These are phyloP conservation scores for Lactarius pseudohatsudake DNA, from an alignment of 768 basidiomycete species.

Conservation along the genomic window DNA sequence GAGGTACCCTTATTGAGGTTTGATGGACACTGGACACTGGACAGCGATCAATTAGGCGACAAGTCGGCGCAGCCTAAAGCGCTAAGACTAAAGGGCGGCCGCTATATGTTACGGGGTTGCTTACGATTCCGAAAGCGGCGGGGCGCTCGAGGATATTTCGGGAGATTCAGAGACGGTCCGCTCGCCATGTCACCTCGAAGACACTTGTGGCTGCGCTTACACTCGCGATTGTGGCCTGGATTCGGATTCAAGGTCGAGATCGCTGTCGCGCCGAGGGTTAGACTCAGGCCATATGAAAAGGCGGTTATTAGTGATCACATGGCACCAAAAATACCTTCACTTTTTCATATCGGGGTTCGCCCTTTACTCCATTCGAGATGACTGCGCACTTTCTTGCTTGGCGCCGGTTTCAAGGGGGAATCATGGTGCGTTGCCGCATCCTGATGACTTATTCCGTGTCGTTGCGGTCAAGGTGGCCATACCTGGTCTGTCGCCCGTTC, in stretches of 20 bases:
- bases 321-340: background rate
- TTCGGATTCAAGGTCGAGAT: background rate
- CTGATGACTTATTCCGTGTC: background rate
- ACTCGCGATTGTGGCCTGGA: background rate
- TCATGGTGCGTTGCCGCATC: background rate
- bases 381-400: background rate
- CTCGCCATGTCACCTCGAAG: background rate
- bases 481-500: background rate
- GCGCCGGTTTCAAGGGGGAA: background rate
- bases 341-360: constrained; percentile 2
- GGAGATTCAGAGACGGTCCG: background rate
- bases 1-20: background rate
- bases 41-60: background rate
- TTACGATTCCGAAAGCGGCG: too few species aligned
- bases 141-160: too few species aligned
- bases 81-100: background rate
- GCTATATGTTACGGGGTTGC: background rate
- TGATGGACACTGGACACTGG: background rate
- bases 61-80: background rate
- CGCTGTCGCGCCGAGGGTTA: background rate
- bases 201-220: background rate
- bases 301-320: background rate
- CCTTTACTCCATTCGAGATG: background rate
- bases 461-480: background rate
- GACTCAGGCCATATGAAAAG: background rate